These are phyloP conservation scores for Clonostachys byssicola DNA, from an alignment of 2,329 filamentous ascomycete genomes.

Conservation along the genomic window DNA sequence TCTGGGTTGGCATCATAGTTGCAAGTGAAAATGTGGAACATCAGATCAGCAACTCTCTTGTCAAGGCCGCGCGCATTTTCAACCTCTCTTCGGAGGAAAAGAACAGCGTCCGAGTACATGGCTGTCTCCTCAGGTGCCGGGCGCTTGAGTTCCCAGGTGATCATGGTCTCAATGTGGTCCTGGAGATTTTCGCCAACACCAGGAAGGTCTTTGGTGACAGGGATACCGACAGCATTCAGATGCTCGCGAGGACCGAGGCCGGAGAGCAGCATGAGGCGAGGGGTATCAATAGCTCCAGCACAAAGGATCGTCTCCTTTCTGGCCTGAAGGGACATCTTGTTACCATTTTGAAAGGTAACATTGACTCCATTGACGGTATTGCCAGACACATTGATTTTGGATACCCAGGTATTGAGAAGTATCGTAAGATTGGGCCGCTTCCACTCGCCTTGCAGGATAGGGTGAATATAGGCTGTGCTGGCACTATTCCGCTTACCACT, in stretches of 20 bases:
- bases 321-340: slow-evolving; percentile 52
- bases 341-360: slow-evolving; percentile 53
- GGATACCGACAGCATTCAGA: slow-evolving; percentile 47
- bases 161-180: slow-evolving; percentile 58
- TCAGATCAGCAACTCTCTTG: slow-evolving; percentile 75
- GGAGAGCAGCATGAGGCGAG: slow-evolving; percentile 37
- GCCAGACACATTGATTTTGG: neutral
- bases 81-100: slow-evolving; percentile 78
- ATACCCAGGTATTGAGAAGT: slow-evolving; percentile 45
- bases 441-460: slow-evolving; percentile 80
- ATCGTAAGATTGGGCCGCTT: slow-evolving; percentile 79
- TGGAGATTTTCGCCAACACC: slow-evolving; percentile 59
- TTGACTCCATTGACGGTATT: slow-evolving; percentile 44
- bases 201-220: slow-evolving; percentile 51
- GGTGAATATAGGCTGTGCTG: slow-evolving; percentile 89
- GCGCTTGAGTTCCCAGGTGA: slow-evolving; percentile 74
- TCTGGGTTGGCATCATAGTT: slow-evolving; percentile 84
- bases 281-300: slow-evolving; percentile 34
- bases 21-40: slow-evolving; percentile 98
- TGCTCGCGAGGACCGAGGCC: slow-evolving; percentile 49
- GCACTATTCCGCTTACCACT: slow-evolving; percentile 80
- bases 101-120: slow-evolving; percentile 86
- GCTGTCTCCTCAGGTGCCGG: slow-evolving; percentile 74
- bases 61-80: slow-evolving; percentile 65
- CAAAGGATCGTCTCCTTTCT: slow-evolving; percentile 47